Base-by-base conservation (phyloP, 257 asterid species). In the Solanum stenotomum region DNA sequence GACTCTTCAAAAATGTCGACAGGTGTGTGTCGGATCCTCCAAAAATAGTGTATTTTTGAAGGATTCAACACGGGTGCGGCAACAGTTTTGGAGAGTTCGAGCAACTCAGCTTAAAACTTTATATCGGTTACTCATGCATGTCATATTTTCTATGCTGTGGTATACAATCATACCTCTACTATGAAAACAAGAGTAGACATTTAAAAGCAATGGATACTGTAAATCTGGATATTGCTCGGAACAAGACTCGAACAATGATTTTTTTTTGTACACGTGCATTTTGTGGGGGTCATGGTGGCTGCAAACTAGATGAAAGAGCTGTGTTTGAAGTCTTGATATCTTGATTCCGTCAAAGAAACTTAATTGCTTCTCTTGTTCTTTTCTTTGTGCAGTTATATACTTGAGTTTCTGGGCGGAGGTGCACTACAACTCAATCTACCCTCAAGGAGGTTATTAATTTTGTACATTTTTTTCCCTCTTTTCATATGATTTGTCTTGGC, bases 391-490 rank as follows among this genome's bases (percentile, higher is more conserved):
- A 97, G 99, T 94, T 70, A 92, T 96, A 86, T 92, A 90, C 89
- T 90, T 97, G 90, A 97, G 99, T 86, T 97, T 97, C 90, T 97
- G 99, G 99, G 97, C 99, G 7, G 99, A 97, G 93, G 99, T 97
- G 84, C 99, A 97, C 89, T 97, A 97, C 93, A 96, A 97, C 95
- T 95, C 98, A 25, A 95, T 97, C 87, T 96, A 97, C 90, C 98
- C 98, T 22, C 96, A 89, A 35, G 98, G 95, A 94, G 99, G 99
- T 97, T 92, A 88, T 87, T 22, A 52, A 49, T 23, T 34, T 5
- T 33, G 81, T 83, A 6, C 81, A 42, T 89, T 44, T 16, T 38
- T 29, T 8, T 0, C 38, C 34, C 52, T 27, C 72, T 27, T 11
- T 82, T 15, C 35, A 8, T 3, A 38, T 76, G 56, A 38, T 76